These are phyloP conservation scores for Tylopilus subfusipes DNA, from an alignment of 768 basidiomycete species.

Conservation along the genomic window DNA sequence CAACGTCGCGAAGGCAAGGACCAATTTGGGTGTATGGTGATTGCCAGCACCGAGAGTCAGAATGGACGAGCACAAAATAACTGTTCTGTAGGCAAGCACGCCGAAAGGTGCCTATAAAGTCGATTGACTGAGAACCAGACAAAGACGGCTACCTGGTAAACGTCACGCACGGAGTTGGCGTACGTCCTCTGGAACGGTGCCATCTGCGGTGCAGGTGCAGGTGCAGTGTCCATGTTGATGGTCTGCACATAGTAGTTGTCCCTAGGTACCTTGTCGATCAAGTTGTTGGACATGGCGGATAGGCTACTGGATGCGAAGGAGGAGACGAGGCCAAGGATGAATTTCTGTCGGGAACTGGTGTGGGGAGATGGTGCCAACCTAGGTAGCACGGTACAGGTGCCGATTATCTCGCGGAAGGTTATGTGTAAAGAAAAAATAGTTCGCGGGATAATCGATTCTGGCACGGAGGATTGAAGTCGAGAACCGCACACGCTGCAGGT, in stretches of 20 bases:
- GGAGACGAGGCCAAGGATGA: background rate
- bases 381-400: constrained; percentile 11
- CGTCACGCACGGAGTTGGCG: constrained; percentile 21
- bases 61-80: constrained; percentile 29
- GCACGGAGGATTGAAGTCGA: background rate
- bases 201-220: constrained; percentile 18
- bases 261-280: constrained; percentile 21
- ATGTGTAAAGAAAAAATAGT: background rate
- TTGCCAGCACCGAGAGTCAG: constrained; percentile 21
- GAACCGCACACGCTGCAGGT: background rate
- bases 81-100: constrained; percentile 29
- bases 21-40: constrained; percentile 22
- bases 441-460: background rate
- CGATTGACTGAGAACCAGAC: background rate
- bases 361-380: constrained; percentile 1
- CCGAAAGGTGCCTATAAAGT: constrained; percentile 24
- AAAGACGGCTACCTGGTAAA: background rate
- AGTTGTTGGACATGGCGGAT: constrained; percentile 20
- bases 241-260: constrained; percentile 30
- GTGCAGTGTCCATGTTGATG: constrained; percentile 16
- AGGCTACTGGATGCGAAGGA: background rate
- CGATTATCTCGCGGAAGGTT: constrained; percentile 7
- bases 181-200: constrained; percentile 26
- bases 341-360: background rate
- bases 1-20: constrained; percentile 30